These are phyloP conservation scores for Suillus variegatus DNA, from an alignment of 768 basidiomycete genomes.

Conservation along the genomic window DNA sequence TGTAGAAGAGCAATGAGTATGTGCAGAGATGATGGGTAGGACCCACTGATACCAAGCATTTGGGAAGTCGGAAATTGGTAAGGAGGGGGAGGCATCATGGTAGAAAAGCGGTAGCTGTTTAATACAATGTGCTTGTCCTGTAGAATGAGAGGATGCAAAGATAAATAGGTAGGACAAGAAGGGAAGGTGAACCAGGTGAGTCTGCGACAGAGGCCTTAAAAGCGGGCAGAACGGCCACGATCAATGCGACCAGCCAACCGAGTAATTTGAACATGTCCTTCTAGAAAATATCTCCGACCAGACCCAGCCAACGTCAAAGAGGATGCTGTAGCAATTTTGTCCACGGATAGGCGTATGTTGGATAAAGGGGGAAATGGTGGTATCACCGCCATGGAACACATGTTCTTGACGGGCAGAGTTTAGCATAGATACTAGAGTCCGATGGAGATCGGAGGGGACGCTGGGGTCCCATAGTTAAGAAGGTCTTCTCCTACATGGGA, in stretches of 20 bases:
- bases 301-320: not conserved
- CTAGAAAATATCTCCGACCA: not conserved
- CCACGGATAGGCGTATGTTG: not conserved
- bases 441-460: not conserved
- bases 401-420: not conserved
- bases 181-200: not conserved
- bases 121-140: not conserved
- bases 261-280: not conserved
- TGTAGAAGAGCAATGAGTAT: not conserved
- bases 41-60: not conserved
- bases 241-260: not conserved
- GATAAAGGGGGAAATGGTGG: not conserved
- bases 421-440: not conserved
- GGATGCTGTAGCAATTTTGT: not conserved
- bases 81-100: too few species aligned
- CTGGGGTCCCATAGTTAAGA: too few species aligned
- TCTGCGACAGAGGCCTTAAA: not conserved
- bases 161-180: not conserved
- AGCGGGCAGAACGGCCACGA: not conserved
- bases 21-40: not conserved
- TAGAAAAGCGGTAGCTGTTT: not conserved
- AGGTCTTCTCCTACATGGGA: too few species aligned
- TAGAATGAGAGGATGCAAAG: not conserved
- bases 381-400: not conserved
- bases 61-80: not conserved